Evolutionary conservation across 1,139 yeast genomes (phyloP).

Genomic region (Candida sojae): DNA sequence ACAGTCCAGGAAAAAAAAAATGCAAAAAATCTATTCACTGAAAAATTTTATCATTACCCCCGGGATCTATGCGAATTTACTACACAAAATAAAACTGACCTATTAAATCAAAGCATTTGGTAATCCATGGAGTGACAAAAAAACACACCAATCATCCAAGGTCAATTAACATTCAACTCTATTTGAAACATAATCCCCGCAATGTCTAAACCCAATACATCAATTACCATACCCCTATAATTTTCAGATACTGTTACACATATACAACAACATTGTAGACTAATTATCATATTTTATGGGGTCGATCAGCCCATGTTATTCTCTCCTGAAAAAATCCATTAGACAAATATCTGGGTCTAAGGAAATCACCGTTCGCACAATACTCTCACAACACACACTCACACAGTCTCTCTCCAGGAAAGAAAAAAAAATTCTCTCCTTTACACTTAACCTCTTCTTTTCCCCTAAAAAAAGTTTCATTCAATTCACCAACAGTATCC

Average conservation of each 20-base stretch:
- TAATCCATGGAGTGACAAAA: constrained; percentile 3
- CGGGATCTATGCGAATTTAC: constrained; percentile 4
- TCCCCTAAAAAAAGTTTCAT: background rate
- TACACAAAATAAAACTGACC: constrained; percentile 6
- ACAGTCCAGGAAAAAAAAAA: background rate
- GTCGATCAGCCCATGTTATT: background rate
- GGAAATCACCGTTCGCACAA: background rate
- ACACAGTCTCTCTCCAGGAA: constrained; percentile 3
- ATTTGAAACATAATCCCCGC: background rate
- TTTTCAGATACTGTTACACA: background rate
- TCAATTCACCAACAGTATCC: constrained; percentile 4
- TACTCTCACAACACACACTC: background rate
- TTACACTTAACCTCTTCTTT: background rate
- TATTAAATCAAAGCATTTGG: constrained; percentile 8
- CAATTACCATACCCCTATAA: background rate
- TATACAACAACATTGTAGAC: no score
- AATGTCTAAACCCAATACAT: background rate
- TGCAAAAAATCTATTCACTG: background rate
- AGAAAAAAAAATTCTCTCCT: constrained; percentile 4
- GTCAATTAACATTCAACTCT: background rate
- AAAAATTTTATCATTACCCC: constrained; percentile 1
- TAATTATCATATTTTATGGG: background rate
- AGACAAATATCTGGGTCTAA: background rate
- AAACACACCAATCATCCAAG: constrained; percentile 3
- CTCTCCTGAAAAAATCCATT: background rate